Conservation (phyloP, 345 rosid species). For the Citrus australasica region DNA sequence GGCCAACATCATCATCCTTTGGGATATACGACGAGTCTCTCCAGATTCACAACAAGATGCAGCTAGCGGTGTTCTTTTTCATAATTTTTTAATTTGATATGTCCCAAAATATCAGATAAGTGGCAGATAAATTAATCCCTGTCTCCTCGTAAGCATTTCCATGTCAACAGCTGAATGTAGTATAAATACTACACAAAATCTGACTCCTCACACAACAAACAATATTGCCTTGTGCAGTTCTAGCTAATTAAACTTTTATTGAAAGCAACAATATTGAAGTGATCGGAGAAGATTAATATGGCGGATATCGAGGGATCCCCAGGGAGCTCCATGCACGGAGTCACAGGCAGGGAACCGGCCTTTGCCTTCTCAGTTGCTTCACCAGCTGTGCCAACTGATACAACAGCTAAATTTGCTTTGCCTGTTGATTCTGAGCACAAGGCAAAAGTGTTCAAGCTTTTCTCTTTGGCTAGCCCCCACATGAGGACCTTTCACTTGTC, state of each 20-base stretch:
- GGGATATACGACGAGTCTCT: conserved; percentile 52
- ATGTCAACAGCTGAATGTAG: conserved; percentile 45
- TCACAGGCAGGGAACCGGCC: conserved; percentile 62
- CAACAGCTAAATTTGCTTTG: conserved; percentile 54
- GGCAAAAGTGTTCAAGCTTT: conserved; percentile 66
- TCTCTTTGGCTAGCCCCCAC: conserved; percentile 77
- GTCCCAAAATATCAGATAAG: too few species aligned
- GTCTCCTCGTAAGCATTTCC: conserved; percentile 19
- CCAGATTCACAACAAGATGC: conserved; percentile 31
- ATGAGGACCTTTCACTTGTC: conserved; percentile 91
- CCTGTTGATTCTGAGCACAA: conserved; percentile 91
- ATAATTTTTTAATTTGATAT: neutral
- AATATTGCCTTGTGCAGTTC: too few species aligned
- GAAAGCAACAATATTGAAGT: neutral
- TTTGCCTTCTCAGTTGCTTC: conserved; percentile 64
- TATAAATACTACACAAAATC: conserved; percentile 29
- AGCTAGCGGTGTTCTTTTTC: conserved; percentile 34
- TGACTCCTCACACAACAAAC: too few species aligned
- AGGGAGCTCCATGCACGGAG: conserved; percentile 84
- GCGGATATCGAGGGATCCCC: conserved; percentile 50
- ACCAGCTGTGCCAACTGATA: conserved; percentile 54
- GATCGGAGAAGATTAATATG: conserved; percentile 24
- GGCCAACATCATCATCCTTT: conserved; percentile 35
- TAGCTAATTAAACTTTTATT: neutral
- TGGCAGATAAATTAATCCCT: conserved; percentile 17